phyloP scores from a whole-genome alignment of 441 rosid species.

The Corymbia citriodora region DNA sequence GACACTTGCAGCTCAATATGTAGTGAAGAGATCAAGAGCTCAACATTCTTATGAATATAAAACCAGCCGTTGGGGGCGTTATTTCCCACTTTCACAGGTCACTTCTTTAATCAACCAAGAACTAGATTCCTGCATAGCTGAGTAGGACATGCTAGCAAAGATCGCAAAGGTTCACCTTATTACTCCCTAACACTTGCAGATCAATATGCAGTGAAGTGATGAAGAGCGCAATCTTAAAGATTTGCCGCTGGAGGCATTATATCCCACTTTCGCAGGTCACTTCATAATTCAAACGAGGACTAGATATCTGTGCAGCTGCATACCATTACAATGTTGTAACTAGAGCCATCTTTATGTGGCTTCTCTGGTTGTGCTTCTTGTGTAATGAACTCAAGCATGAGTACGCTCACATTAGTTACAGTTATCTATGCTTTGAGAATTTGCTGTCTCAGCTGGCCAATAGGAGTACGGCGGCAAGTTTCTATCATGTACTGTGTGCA shows the following conservation, averaged over 20 bases:
- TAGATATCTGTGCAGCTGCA: neutral
- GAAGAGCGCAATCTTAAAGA: slow-evolving; percentile 77
- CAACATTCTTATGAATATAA: slow-evolving; percentile 69
- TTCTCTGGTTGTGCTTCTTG: neutral
- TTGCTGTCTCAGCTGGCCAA: neutral
- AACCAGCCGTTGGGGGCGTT: slow-evolving; percentile 74
- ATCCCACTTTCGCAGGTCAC: slow-evolving; percentile 78
- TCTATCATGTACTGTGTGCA: neutral
- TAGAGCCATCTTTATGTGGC: neutral
- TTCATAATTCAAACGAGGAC: slow-evolving; percentile 63
- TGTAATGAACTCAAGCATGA: neutral
- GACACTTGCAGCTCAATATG: slow-evolving; percentile 73
- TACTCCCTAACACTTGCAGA: slow-evolving; percentile 71
- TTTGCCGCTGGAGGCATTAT: slow-evolving; percentile 79
- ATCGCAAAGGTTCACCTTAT: slow-evolving; percentile 65
- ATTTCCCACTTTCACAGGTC: slow-evolving; percentile 84
- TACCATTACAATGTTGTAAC: neutral
- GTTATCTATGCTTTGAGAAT: neutral
- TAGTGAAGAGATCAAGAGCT: slow-evolving; percentile 73
- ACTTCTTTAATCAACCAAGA: slow-evolving; percentile 63
- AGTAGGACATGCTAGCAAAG: slow-evolving; percentile 62
- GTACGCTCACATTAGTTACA: neutral
- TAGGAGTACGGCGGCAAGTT: neutral
- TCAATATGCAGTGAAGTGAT: slow-evolving; percentile 62
- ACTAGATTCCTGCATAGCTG: neutral